Evolutionary conservation across 192 early-diverging fungal genomes (phyloP).

Genomic region (Podila horticola): DNA sequence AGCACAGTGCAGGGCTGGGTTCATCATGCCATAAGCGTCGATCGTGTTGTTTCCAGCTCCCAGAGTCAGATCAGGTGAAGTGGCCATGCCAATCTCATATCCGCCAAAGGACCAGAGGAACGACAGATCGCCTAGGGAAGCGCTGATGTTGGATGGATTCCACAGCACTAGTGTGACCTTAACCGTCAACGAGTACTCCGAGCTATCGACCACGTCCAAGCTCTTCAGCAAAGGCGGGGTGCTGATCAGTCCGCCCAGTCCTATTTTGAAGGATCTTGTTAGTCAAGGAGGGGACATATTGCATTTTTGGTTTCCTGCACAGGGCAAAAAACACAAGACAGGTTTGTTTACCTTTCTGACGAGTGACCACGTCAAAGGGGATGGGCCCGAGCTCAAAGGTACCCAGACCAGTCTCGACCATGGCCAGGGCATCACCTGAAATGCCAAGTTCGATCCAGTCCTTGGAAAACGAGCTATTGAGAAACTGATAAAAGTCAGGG

Average conservation of each 20-base stretch:
- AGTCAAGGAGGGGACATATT: neutral
- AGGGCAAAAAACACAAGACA: neutral
- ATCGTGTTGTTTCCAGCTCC: constrained; percentile 39
- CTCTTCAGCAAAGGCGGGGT: constrained; percentile 19
- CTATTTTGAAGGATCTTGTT: neutral
- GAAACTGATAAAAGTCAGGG: constrained; percentile 31
- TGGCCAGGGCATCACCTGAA: constrained; percentile 24
- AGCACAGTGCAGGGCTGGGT: constrained; percentile 25
- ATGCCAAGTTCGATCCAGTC: constrained; percentile 42
- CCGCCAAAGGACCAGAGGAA: constrained; percentile 31
- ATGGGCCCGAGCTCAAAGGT: constrained; percentile 48
- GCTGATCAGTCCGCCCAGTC: constrained; percentile 31
- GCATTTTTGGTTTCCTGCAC: neutral
- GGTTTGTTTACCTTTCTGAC: constrained; percentile 27
- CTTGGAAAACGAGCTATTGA: constrained; percentile 29
- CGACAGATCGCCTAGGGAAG: constrained; percentile 27
- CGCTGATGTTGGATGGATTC: constrained; percentile 48
- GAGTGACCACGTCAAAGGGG: constrained; percentile 29
- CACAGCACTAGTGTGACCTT: constrained; percentile 26
- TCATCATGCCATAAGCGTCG: constrained; percentile 42
- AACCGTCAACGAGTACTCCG: constrained; percentile 33
- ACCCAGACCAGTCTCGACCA: constrained; percentile 41
- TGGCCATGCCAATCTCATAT: constrained; percentile 39
- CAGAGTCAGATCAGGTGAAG: constrained; percentile 9
- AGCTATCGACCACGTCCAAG: constrained; percentile 42